Conservation (phyloP, 2,329 filamentous ascomycete genomes). For the Neofusicoccum parvum region DNA sequence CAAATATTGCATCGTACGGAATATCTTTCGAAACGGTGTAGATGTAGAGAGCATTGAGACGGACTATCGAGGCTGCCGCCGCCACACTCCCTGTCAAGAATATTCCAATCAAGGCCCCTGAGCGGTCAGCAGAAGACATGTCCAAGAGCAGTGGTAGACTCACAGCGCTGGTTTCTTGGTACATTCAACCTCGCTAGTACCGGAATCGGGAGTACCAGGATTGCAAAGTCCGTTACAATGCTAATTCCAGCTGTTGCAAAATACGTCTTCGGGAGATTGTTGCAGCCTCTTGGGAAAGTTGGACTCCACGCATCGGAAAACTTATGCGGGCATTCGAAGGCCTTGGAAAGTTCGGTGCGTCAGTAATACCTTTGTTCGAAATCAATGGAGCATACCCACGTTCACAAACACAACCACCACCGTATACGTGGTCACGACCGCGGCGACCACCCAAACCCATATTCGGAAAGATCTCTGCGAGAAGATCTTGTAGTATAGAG, state of each 20-base stretch:
- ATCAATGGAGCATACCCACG: slow-evolving; percentile 1
- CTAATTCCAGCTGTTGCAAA: slow-evolving; percentile 28
- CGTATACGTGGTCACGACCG: slow-evolving; percentile 24
- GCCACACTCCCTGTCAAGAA: slow-evolving; percentile 28
- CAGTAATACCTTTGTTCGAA: neutral
- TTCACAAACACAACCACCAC: slow-evolving; percentile 26
- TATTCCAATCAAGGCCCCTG: slow-evolving; percentile 27
- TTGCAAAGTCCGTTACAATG: slow-evolving; percentile 28
- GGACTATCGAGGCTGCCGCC: slow-evolving; percentile 28
- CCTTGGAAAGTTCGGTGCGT: slow-evolving; percentile 15
- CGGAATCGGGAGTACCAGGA: slow-evolving; percentile 27
- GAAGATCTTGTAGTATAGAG: slow-evolving; percentile 29
- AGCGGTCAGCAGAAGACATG: neutral
- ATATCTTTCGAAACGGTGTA: slow-evolving; percentile 27
- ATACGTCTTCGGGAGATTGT: slow-evolving; percentile 27
- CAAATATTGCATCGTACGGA: slow-evolving; percentile 26
- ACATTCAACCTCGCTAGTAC: slow-evolving; percentile 27
- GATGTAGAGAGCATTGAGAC: slow-evolving; percentile 27
- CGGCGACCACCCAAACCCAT: slow-evolving; percentile 19
- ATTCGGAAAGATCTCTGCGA: slow-evolving; percentile 23
- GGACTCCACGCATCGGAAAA: slow-evolving; percentile 26
- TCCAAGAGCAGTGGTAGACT: neutral
- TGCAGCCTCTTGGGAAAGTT: slow-evolving; percentile 29
- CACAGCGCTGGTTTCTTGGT: slow-evolving; percentile 24
- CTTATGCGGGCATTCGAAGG: slow-evolving; percentile 27